These are phyloP conservation scores for Alternaria metachromatica DNA, from an alignment of 2,329 filamentous ascomycete species.

Conservation along the genomic window DNA sequence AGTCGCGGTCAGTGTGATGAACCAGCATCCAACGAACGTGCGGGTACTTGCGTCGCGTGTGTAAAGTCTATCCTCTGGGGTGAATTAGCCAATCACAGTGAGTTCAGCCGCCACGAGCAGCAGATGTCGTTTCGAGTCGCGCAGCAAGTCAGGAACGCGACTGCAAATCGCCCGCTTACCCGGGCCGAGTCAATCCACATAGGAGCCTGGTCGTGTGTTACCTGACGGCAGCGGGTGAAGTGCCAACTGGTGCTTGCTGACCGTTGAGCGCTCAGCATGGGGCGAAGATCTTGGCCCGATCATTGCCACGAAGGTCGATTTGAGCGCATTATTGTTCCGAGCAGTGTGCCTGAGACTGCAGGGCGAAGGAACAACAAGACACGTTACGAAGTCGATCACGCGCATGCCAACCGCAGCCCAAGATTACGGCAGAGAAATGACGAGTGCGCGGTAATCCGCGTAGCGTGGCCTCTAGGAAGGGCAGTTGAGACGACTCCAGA, in stretches of 20 bases:
- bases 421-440: neutral
- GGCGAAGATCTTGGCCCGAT: neutral
- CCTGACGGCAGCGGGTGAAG: neutral
- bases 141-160: slow-evolving; percentile 3
- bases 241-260: slow-evolving; percentile 8
- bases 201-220: slow-evolving; percentile 3
- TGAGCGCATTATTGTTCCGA: slow-evolving; percentile 4
- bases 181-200: neutral
- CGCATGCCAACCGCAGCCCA: neutral
- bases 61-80: neutral
- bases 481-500: neutral
- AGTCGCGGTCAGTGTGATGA: neutral
- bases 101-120: slow-evolving; percentile 3
- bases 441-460: neutral
- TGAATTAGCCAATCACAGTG: neutral
- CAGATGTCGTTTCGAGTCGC: neutral
- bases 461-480: neutral
- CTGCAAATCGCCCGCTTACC: neutral
- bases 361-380: neutral
- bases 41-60: slow-evolving; percentile 7
- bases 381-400: neutral
- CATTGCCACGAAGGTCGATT: neutral
- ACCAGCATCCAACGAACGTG: neutral
- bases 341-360: neutral
- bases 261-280: neutral